Percentiles rank a stretch among this genome's conserved stretches.
These are phyloP conservation scores for Suhomyces sp. DNA, from an alignment of 805 yeast species.

Conservation along the genomic window DNA sequence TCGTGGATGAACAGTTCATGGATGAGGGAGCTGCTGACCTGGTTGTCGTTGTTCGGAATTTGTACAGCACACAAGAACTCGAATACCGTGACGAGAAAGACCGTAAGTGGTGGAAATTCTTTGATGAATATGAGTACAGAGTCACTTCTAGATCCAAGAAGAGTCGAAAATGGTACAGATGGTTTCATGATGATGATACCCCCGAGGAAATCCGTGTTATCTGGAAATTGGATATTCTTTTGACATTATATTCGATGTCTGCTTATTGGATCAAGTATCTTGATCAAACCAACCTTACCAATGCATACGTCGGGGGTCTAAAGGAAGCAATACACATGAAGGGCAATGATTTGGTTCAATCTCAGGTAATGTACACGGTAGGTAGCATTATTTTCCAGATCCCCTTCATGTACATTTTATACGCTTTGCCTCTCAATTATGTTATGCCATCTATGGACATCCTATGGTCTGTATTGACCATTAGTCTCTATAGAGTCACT, in stretches of 20 bases:
- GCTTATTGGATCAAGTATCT: conserved; percentile 26
- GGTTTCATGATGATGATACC: conserved; percentile 28
- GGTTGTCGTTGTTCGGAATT: no score
- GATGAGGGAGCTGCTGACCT: no score
- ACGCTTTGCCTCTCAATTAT: conserved; percentile 22
- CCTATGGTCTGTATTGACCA: conserved; percentile 21
- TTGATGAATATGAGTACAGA: conserved; percentile 34
- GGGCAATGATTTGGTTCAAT: conserved; percentile 21
- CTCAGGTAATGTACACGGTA: conserved; percentile 20
- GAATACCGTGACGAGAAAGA: conserved; percentile 54
- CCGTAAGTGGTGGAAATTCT: conserved; percentile 49
- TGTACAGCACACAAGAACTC: neutral
- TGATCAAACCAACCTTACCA: conserved; percentile 23
- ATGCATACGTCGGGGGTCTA: conserved; percentile 23
- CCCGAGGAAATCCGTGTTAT: conserved; percentile 23
- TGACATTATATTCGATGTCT: conserved; percentile 24
- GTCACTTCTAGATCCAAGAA: conserved; percentile 8
- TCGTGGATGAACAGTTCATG: neutral
- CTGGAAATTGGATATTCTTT: conserved; percentile 23
- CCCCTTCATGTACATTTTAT: conserved; percentile 23
- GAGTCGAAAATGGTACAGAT: conserved; percentile 24
- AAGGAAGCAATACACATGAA: conserved; percentile 18
- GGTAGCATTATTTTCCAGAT: conserved; percentile 24
- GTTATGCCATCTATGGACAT: conserved; percentile 20
- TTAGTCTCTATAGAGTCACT: conserved; percentile 16